Percentiles rank a stretch among this genome's conserved stretches.
phyloP scores from a whole-genome alignment of 2,329 filamentous ascomycete species.

The Paecilomyces formosus region DNA sequence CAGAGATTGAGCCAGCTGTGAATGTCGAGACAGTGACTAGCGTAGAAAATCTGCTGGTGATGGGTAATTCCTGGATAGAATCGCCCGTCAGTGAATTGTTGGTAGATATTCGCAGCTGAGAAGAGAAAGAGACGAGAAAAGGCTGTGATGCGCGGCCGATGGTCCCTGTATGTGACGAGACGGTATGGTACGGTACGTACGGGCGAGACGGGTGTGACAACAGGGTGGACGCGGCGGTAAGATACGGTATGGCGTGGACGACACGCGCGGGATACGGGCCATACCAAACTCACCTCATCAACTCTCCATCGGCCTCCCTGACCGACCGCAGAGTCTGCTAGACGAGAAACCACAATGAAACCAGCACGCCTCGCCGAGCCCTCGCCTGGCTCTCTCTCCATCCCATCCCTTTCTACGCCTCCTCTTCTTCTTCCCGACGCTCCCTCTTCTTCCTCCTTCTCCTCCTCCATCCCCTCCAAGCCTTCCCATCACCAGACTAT shows the following conservation, averaged over 20 bases:
- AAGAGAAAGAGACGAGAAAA: not conserved
- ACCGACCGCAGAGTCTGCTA: constrained; percentile 3
- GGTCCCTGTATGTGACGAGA: not conserved
- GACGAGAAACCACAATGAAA: constrained; percentile 23
- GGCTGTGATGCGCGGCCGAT: not conserved
- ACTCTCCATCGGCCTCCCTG: constrained; percentile 1
- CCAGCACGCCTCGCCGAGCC: constrained; percentile 13
- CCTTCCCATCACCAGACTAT: constrained; percentile 16
- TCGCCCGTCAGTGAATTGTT: too few species aligned
- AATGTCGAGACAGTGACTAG: not conserved
- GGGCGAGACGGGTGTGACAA: not conserved
- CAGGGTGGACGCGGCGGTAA: not conserved
- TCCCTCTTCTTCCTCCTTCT: constrained; percentile 9
- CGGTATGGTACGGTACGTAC: not conserved
- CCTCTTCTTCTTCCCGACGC: constrained; percentile 11
- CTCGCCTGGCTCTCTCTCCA: constrained; percentile 10
- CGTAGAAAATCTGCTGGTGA: not conserved
- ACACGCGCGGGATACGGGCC: not conserved
- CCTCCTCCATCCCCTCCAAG: constrained; percentile 2
- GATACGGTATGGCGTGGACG: not conserved
- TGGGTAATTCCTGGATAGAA: not conserved
- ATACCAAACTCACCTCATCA: not conserved
- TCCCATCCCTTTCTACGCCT: constrained; percentile 11
- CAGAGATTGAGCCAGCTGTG: not conserved
- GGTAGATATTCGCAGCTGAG: too few species aligned